Evolutionary conservation across 176 grass and related monocot species (phyloP), one percentile per base, ranked within the genome.

Genomic region (Carex cristatella): DNA sequence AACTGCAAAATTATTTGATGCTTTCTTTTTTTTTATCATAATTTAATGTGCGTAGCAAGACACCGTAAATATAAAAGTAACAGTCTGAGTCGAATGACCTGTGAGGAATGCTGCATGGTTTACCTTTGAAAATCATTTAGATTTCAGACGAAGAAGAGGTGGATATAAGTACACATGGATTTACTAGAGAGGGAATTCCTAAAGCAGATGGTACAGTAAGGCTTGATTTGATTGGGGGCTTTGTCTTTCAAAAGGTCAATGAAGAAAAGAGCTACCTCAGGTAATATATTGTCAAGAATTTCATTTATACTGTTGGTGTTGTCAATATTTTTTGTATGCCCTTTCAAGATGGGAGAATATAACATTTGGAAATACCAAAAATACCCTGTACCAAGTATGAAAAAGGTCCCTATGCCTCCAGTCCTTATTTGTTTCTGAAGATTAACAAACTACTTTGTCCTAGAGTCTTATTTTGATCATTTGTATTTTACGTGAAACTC

Each of bases 161-260:
- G 86, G 77, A 94, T 87, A 84, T 88, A 88, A 83, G 32, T 5
- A 90, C 85, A 40, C 89, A 98, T 86, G 95, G 90, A 64, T 94
- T 94, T 80, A 85, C 31, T 82, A 89, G 38, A 49, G 88, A 95
- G 83, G 91, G 81, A 65, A 88, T 94, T 92, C 96, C 96, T 85
- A 90, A 95, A 87, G 93, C 88, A 80, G 85, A 92, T 88, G 92
- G 90, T 73, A 90, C 81, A 0, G 65, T 95, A 79, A 88, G 91
- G 61, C 90, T 98, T 31, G 93, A 98, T 91, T 61, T 98, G 54
- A 86, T 95, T 85, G 96, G 96, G 84, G 96, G 96, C 13, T 95
- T 98, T 80, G 88, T 95, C 56, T 87, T 95, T 66, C 96, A 98
- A 86, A 94, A 94, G 80, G 87, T 92, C 86, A 89, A 87, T 37